phyloP scores from a whole-genome alignment of 345 rosid genomes.

The Rhodomyrtus tomentosa region DNA sequence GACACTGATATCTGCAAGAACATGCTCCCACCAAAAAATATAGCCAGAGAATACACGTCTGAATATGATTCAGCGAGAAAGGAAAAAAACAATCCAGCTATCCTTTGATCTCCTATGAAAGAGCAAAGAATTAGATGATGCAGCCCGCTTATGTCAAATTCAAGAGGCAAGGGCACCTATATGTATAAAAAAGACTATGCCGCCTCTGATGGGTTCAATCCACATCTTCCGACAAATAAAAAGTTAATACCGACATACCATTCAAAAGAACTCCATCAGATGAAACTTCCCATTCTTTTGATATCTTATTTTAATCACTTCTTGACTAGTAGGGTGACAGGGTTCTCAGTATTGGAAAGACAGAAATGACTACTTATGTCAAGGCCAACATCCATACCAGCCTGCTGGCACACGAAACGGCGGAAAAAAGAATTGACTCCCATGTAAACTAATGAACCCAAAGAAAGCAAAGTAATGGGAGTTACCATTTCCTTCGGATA shows the following conservation, averaged over 20 bases:
- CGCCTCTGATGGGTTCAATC: neutral
- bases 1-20: neutral
- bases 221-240: neutral
- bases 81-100: neutral
- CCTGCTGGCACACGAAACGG: neutral
- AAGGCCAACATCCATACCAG: neutral
- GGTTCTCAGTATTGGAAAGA: neutral
- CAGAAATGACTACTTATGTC: neutral
- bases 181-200: neutral
- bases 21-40: neutral
- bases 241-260: neutral
- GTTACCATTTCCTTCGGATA: constrained; percentile 52
- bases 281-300: neutral
- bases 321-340: neutral
- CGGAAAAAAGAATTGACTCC: neutral
- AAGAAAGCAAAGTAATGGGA: neutral
- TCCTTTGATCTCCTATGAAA: neutral
- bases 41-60: neutral
- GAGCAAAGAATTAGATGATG: neutral
- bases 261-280: neutral
- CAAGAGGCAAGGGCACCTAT: neutral
- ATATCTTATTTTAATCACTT: neutral
- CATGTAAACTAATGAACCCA: neutral
- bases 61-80: neutral
- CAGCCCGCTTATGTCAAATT: neutral